These are phyloP conservation scores for Euphorbia tirucalli DNA, from an alignment of 345 rosid species.

Conservation along the genomic window DNA sequence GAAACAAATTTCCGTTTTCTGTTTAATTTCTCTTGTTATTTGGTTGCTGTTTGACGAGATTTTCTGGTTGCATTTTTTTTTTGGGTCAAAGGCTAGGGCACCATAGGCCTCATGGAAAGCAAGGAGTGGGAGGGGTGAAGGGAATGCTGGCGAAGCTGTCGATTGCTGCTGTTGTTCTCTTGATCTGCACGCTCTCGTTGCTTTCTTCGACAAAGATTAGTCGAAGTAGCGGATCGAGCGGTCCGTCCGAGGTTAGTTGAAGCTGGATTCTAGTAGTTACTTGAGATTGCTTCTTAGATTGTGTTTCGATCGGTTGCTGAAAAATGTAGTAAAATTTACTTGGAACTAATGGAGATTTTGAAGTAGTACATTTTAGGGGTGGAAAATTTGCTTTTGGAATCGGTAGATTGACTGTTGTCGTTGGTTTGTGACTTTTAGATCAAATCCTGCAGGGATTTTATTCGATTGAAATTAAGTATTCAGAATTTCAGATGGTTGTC, in stretches of 20 bases:
- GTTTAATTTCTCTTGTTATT: not conserved
- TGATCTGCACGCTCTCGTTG: slow-evolving; percentile 73
- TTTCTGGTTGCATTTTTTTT: not conserved
- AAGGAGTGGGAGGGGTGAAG: slow-evolving; percentile 46
- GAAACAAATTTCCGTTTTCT: not conserved
- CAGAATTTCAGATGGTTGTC: no score
- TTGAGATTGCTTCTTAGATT: slow-evolving; percentile 15
- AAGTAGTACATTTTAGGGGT: not conserved
- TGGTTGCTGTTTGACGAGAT: not conserved
- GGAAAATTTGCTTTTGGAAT: not conserved
- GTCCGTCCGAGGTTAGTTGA: slow-evolving; percentile 39
- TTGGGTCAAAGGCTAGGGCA: slow-evolving; percentile 54
- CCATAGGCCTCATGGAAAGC: slow-evolving; percentile 66
- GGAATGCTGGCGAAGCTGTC: slow-evolving; percentile 61
- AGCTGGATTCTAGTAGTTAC: slow-evolving; percentile 1
- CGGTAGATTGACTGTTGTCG: not conserved
- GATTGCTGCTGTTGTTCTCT: slow-evolving; percentile 57
- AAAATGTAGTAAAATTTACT: not conserved
- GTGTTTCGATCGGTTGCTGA: slow-evolving; percentile 17
- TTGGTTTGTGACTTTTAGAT: not conserved
- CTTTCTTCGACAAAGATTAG: slow-evolving; percentile 52
- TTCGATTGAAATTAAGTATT: not conserved
- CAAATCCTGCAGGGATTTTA: not conserved
- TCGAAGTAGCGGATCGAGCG: slow-evolving; percentile 40
- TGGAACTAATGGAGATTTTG: not conserved